Percentiles rank a stretch among this genome's conserved stretches.
These are phyloP conservation scores for Lactarius quietus DNA, from an alignment of 768 basidiomycete species.

Conservation along the genomic window DNA sequence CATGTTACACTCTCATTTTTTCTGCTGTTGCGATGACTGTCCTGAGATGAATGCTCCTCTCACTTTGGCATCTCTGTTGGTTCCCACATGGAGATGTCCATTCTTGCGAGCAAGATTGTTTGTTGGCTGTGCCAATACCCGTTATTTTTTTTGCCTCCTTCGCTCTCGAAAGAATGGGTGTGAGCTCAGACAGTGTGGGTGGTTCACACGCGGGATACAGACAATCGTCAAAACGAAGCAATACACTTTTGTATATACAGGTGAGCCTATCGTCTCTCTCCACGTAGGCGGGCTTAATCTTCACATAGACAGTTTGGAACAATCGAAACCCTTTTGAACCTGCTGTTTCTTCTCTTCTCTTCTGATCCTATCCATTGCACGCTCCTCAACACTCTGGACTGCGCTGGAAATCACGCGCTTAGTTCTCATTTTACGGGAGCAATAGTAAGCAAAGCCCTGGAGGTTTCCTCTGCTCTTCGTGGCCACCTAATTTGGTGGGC, in stretches of 20 bases:
- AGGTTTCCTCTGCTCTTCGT: slow-evolving; percentile 31
- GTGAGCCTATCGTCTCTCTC: slow-evolving; percentile 5
- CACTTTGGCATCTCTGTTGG: slow-evolving; percentile 82
- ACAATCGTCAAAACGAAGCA: neutral
- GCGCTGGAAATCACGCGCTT: slow-evolving; percentile 66
- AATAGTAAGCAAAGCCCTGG: slow-evolving; percentile 40
- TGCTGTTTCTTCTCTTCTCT: neutral
- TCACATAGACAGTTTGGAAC: neutral
- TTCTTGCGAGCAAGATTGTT: slow-evolving; percentile 75
- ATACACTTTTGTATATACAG: slow-evolving; percentile 5
- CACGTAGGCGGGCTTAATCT: neutral
- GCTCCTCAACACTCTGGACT: slow-evolving; percentile 99
- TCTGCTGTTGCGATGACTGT: neutral
- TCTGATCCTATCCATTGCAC: slow-evolving; percentile 19
- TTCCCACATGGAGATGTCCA: slow-evolving; percentile 69
- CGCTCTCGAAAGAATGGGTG: slow-evolving; percentile 30
- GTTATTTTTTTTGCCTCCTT: slow-evolving; percentile 44
- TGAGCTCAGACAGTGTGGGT: slow-evolving; percentile 34
- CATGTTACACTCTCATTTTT: slow-evolving; percentile 25
- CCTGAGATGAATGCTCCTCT: slow-evolving; percentile 47
- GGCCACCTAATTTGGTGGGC: slow-evolving; percentile 24
- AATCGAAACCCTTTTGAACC: slow-evolving; percentile 1
- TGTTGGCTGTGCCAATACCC: slow-evolving; percentile 14
- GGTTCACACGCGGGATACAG: slow-evolving; percentile 56
- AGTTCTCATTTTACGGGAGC: slow-evolving; percentile 98